These are phyloP conservation scores for Camelina hispida DNA, from an alignment of 345 rosid genomes.

Conservation along the genomic window DNA sequence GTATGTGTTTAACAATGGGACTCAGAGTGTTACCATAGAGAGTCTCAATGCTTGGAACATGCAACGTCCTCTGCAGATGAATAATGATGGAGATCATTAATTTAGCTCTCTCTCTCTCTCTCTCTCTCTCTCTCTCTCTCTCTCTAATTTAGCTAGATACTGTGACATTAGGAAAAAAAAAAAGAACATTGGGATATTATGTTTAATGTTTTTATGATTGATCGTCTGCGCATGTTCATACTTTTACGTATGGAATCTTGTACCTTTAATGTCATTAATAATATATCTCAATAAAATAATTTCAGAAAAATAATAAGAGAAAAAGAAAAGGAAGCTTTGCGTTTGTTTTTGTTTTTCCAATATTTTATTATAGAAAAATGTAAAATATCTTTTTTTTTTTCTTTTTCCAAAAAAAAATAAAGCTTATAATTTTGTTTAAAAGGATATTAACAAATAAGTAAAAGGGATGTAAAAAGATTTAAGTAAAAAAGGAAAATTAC, in stretches of 20 bases:
- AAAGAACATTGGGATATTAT: not conserved
- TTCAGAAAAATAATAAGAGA: not conserved
- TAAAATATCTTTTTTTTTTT: no score
- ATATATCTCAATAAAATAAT: constrained; percentile 17
- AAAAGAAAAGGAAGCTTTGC: not conserved
- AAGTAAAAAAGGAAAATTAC: not conserved
- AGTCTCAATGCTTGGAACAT: constrained; percentile 80
- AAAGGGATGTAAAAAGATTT: not conserved
- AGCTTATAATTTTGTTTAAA: no score
- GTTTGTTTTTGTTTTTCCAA: not conserved
- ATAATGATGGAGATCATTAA: constrained; percentile 31
- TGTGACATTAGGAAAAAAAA: not conserved
- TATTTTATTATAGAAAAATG: not conserved
- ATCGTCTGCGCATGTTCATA: not conserved
- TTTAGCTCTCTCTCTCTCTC: not conserved
- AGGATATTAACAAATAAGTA: not conserved
- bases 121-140: no score
- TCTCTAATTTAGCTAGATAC: not conserved
- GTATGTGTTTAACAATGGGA: constrained; percentile 78
- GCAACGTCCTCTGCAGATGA: constrained; percentile 56
- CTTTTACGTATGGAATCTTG: constrained; percentile 18
- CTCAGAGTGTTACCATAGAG: constrained; percentile 54
- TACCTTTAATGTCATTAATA: constrained; percentile 2
- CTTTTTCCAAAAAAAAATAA: no score
- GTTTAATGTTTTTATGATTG: not conserved